Evolutionary conservation across 2,329 filamentous ascomycete species (phyloP), one percentile per base, ranked within the genome.

Genomic region (Diaporthe ilicicola): DNA sequence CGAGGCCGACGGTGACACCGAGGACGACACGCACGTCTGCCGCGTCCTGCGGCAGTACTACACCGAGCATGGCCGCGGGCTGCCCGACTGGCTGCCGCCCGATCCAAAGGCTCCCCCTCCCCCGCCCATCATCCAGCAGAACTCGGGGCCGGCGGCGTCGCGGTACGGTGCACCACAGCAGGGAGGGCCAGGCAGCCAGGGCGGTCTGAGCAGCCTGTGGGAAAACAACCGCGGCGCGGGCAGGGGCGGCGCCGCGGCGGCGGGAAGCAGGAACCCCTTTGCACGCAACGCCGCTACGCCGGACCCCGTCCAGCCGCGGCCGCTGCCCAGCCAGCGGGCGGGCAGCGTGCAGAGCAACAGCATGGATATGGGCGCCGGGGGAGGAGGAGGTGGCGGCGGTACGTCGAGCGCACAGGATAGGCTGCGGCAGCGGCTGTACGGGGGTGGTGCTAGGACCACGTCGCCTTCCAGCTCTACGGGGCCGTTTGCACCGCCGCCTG

Each of bases 1-100:
- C 79, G 90, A 92, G 75, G 84, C 86, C 76, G 91, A 92, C 81
- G 91, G 91, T 81, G 91, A 93, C 78, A 92, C 90, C 73, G 89
- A 97, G 82, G 95, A 98, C 84, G 94, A 97, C 84, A 97, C 94
- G 3, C 94, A 98, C 84, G 93, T 98, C 78, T 97, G 94, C 82
- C 93, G 96, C 77, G 94, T 97, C 44, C 90, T 99, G 32, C 93
- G 96, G 77, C 92, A 91, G 76, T 97, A 98, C 87, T 98, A 99
- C 86, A 89, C 86, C 65, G 95, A 98, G 81, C 96, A 97, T 79
- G 93, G 92, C 75, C 91, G 91, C 27, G 87, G 90, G 1, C 93
- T 95, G 74, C 96, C 96, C 0, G 83, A 86, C 76, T 98, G 96
- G 95, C 91, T 98, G 9, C 94, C 95, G 9, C 91, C 93, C 7